phyloP scores from a whole-genome alignment of 345 rosid species.

The Jatropha curcas region DNA sequence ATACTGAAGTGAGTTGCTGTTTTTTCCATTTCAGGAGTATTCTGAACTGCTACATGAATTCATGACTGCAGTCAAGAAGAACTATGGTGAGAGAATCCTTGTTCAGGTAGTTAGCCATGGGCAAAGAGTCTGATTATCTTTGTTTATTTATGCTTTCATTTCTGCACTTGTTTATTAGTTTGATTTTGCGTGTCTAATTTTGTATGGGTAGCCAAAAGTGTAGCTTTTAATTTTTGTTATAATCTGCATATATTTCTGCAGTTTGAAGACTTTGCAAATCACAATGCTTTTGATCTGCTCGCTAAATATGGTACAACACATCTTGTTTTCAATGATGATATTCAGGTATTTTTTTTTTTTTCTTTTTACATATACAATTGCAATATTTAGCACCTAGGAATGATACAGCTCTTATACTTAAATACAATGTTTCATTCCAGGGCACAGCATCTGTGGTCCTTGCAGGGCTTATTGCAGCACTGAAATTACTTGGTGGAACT shows the following conservation, averaged over 20 bases:
- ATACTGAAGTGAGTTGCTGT: conserved; percentile 15
- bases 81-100: conserved; percentile 90
- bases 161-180: neutral
- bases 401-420: conserved; percentile 8
- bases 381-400: conserved; percentile 7
- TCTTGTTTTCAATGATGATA: conserved; percentile 97
- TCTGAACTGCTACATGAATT: conserved; percentile 90
- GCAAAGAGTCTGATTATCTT: neutral
- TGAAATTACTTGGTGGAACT: conserved; percentile 70
- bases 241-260: conserved; percentile 32
- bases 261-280: conserved; percentile 99
- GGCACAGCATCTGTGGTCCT: conserved; percentile 99
- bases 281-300: conserved; percentile 89
- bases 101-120: conserved; percentile 60
- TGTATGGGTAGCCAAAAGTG: neutral
- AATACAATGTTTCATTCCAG: conserved; percentile 38
- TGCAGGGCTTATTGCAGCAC: conserved; percentile 85
- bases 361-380: too few relatives aligned
- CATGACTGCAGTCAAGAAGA: conserved; percentile 94
- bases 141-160: neutral
- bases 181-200: neutral
- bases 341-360: conserved; percentile 60
- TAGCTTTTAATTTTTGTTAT: neutral
- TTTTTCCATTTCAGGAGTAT: conserved; percentile 62
- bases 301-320: conserved; percentile 88